phyloP scores from a whole-genome alignment of 768 basidiomycete genomes.

The Boletus tomentosulus region DNA sequence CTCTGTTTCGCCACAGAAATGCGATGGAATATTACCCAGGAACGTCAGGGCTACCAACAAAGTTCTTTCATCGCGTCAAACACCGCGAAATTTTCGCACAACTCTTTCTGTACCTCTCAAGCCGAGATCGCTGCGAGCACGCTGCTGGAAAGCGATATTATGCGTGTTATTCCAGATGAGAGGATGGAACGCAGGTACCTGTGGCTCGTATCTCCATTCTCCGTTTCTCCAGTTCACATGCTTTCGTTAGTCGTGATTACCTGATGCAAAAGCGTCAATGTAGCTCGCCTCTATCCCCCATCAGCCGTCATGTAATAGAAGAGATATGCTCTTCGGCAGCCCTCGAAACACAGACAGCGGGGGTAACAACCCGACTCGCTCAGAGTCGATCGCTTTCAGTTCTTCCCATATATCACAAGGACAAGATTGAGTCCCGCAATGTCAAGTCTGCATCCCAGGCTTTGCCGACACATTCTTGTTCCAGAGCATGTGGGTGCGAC shows the following conservation, averaged over 20 bases:
- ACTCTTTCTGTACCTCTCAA: neutral
- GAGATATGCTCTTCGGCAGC: constrained; percentile 6
- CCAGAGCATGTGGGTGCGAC: neutral
- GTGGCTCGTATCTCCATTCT: neutral
- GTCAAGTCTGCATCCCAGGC: neutral
- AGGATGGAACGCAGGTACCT: constrained; percentile 4
- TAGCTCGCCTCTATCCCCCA: constrained; percentile 16
- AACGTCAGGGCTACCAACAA: constrained; percentile 11
- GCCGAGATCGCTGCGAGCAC: neutral
- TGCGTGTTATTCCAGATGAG: constrained; percentile 15
- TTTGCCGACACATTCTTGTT: neutral
- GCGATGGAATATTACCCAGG: constrained; percentile 19
- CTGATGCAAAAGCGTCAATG: neutral
- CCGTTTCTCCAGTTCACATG: neutral
- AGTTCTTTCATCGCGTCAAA: constrained; percentile 17
- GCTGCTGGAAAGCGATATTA: constrained; percentile 15
- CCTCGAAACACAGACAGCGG: neutral
- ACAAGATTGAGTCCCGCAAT: neutral
- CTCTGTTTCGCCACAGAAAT: constrained; percentile 27
- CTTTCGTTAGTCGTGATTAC: neutral
- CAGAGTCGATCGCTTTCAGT: neutral
- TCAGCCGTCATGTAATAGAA: constrained; percentile 16
- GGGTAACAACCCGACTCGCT: neutral
- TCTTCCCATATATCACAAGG: neutral
- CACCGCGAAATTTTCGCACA: neutral